A percentile compares a stretch with the other conserved stretches of the same genome.
These are phyloP conservation scores for Aureobasidium musti DNA, from an alignment of 2,329 filamentous ascomycete genomes.

Conservation along the genomic window DNA sequence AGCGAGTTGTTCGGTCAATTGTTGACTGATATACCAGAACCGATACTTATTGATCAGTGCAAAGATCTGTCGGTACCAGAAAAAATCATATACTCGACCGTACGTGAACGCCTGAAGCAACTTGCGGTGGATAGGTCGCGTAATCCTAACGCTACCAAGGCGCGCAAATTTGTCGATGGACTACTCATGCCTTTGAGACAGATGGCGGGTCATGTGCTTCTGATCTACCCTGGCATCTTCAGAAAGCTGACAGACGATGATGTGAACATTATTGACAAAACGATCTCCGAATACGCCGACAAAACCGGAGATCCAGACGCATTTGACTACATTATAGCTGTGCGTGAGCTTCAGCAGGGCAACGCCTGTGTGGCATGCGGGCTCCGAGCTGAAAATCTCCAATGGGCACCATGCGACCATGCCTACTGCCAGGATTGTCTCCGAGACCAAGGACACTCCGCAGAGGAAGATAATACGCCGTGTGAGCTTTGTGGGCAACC, in stretches of 20 bases:
- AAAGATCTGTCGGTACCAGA: no score
- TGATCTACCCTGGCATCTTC: background rate
- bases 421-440: background rate
- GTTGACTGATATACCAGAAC: no score
- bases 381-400: background rate
- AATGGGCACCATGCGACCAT: background rate
- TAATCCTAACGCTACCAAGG: no score
- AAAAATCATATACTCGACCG: no score
- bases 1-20: no score
- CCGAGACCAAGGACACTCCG: no score
- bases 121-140: no score
- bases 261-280: background rate
- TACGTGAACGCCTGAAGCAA: no score
- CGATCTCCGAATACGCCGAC: background rate
- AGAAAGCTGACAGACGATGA: background rate
- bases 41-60: no score
- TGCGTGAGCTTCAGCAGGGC: background rate
- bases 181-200: background rate
- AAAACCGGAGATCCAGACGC: background rate
- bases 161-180: background rate
- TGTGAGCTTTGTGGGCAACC: background rate
- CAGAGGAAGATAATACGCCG: background rate
- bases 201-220: slow-evolving; percentile 3
- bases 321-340: background rate
- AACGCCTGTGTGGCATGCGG: background rate